Base-by-base conservation (phyloP, 2,329 filamentous ascomycete genomes). In the Neurospora sp. region DNA sequence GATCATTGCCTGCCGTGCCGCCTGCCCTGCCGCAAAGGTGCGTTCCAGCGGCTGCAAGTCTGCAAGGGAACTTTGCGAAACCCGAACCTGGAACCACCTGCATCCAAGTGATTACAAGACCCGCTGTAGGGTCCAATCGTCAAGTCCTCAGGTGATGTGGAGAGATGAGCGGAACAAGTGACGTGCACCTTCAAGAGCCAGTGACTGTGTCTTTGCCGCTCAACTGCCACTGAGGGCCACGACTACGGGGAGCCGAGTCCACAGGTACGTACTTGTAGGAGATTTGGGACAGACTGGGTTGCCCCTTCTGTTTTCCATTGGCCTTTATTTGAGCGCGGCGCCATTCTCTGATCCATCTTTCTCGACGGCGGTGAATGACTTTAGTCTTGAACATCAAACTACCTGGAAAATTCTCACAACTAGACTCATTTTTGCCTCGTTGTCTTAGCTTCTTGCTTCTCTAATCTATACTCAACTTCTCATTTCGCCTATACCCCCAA, bases 311-410 rank as follows among this genome's bases (percentile, higher is more conserved):
- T 28, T 40, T 40, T 40, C 52, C 40, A 66, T 69, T 68, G 46
- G 62, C 62, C 66, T 68, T 71, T 69, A 68, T 70, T 72, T 69
- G 68, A 72, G 67, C 46, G 67, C 23, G 52, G 52, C 52, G 52
- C 52, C 52, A 17, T 58, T 58, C 23, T 58, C 23, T 58, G 52
- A 33, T 33, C 52, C 38, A 69, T 66, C 69, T 68, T 66, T 38
- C 68, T 38, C 68, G 70, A 71, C 72, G 69, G 73, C 74, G 72
- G 72, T 74, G 74, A 76, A 74, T 68, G 39, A 68, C 68, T 42
- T 67, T 40, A 46, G 10, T 67, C 66, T 28, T 40, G 66, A 39
- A 67, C 33, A 19, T 40, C 66, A 67, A 38, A 19, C 23, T 67
- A 68, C 67, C 39, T 67, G 68, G 67, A 38, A 68, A 36, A 58